Evolutionary conservation across 495 filamentous ascomycete genomes (phyloP).

Genomic region (Terfezia claveryi): DNA sequence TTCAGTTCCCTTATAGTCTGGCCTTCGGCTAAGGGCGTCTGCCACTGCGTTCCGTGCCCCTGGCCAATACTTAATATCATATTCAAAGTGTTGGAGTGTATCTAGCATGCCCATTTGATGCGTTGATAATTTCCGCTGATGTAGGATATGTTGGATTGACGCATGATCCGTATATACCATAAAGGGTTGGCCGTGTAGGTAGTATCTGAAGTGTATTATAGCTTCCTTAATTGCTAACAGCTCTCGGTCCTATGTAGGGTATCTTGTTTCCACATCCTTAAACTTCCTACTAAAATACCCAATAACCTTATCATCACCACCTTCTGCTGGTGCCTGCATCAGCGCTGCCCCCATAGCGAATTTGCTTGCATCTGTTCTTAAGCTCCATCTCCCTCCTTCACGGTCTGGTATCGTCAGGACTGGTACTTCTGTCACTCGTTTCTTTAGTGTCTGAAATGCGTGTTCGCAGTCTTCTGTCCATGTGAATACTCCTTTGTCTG

Average conservation of each 20-base stretch:
- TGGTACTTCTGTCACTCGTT: not conserved
- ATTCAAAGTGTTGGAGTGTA: not conserved
- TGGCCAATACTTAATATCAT: too few species aligned
- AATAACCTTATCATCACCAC: not conserved
- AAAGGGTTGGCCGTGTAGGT: not conserved
- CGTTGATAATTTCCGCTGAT: not conserved
- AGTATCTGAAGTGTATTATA: not conserved
- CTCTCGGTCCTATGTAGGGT: not conserved
- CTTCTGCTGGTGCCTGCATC: not conserved
- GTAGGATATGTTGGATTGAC: not conserved
- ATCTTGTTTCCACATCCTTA: not conserved
- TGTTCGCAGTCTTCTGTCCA: not conserved
- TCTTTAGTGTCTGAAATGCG: not conserved
- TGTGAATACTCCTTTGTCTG: not conserved
- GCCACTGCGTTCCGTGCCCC: too few species aligned
- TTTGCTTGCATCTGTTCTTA: not conserved
- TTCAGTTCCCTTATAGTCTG: not conserved
- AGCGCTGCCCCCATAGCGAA: not conserved
- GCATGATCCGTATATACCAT: not conserved
- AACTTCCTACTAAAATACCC: too few species aligned
- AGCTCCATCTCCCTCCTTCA: not conserved
- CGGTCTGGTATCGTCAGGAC: not conserved
- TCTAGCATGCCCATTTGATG: not conserved
- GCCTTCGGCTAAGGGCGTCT: not conserved
- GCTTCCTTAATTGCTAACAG: not conserved